Conservation (phyloP, 768 basidiomycete genomes). For the Pulveroboletus sp. region DNA sequence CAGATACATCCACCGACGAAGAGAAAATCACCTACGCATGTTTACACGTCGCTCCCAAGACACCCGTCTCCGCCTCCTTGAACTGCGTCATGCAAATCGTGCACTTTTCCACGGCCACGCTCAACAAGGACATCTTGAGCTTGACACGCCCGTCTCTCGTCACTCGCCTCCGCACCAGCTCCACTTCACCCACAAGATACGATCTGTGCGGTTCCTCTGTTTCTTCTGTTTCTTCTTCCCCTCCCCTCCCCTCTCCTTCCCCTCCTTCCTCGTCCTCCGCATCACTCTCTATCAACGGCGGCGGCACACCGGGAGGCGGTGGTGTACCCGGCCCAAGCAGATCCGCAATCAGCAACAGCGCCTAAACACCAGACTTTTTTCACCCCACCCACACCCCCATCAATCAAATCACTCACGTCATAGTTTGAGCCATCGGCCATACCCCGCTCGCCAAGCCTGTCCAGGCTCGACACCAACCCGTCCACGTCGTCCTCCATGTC, state of each 20-base stretch:
- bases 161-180: slow-evolving; percentile 56
- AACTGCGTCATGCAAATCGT: slow-evolving; percentile 74
- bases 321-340: slow-evolving; percentile 55
- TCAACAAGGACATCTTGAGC: slow-evolving; percentile 64
- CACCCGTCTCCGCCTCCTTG: slow-evolving; percentile 53
- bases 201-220: not conserved
- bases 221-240: not conserved
- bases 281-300: slow-evolving; percentile 5
- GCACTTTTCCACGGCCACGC: slow-evolving; percentile 64
- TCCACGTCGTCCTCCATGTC: too few species aligned
- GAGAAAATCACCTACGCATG: slow-evolving; percentile 44
- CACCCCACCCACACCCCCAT: slow-evolving; percentile 20
- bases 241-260: not conserved
- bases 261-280: not conserved
- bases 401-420: slow-evolving; percentile 52
- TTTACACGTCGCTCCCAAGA: slow-evolving; percentile 54
- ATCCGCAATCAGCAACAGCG: slow-evolving; percentile 56
- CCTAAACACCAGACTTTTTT: slow-evolving; percentile 37
- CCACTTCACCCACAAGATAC: slow-evolving; percentile 44
- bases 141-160: slow-evolving; percentile 67
- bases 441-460: slow-evolving; percentile 40
- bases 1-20: not conserved
- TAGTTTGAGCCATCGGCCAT: slow-evolving; percentile 52
- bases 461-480: slow-evolving; percentile 55
- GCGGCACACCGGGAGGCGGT: slow-evolving; percentile 6